These are phyloP conservation scores for Ambrosia trifida DNA, from an alignment of 129 eudicot genomes.

Conservation along the genomic window DNA sequence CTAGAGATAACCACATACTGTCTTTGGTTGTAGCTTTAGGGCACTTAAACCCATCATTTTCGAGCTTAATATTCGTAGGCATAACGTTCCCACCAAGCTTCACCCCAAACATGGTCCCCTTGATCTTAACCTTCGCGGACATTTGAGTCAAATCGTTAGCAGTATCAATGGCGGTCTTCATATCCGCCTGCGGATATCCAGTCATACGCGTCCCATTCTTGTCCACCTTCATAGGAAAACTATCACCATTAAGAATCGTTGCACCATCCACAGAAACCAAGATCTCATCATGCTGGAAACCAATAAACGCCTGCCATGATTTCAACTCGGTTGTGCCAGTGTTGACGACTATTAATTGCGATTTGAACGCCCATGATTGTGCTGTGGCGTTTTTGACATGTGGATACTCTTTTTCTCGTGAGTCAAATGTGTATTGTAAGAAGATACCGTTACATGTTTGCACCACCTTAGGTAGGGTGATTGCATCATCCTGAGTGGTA, in stretches of 20 bases:
- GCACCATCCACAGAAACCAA: conserved; percentile 65
- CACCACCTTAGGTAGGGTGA: conserved; percentile 41
- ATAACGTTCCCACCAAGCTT: conserved; percentile 42
- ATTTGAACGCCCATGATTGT: conserved; percentile 75
- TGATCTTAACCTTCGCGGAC: conserved; percentile 45
- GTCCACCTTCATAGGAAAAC: conserved; percentile 53
- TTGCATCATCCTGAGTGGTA: conserved; percentile 44
- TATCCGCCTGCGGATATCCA: conserved; percentile 68
- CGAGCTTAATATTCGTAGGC: conserved; percentile 72
- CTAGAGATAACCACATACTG: conserved; percentile 24
- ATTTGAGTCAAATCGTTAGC: conserved; percentile 66
- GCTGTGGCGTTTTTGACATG: conserved; percentile 67
- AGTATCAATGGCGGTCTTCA: conserved; percentile 83
- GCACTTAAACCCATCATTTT: conserved; percentile 75
- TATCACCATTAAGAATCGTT: conserved; percentile 48
- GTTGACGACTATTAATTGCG: conserved; percentile 49
- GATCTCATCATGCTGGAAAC: conserved; percentile 64
- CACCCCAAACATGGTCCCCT: conserved; percentile 72
- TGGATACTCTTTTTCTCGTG: conserved; percentile 65
- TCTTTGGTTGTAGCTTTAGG: conserved; percentile 56
- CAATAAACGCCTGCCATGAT: conserved; percentile 60
- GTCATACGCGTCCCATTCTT: conserved; percentile 66
- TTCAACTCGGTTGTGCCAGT: conserved; percentile 60
- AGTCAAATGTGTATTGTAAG: conserved; percentile 47
- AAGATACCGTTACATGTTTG: conserved; percentile 68